Evolutionary conservation across 2,329 filamentous ascomycete species (phyloP).

Genomic region (Hymenoscyphus occultus): DNA sequence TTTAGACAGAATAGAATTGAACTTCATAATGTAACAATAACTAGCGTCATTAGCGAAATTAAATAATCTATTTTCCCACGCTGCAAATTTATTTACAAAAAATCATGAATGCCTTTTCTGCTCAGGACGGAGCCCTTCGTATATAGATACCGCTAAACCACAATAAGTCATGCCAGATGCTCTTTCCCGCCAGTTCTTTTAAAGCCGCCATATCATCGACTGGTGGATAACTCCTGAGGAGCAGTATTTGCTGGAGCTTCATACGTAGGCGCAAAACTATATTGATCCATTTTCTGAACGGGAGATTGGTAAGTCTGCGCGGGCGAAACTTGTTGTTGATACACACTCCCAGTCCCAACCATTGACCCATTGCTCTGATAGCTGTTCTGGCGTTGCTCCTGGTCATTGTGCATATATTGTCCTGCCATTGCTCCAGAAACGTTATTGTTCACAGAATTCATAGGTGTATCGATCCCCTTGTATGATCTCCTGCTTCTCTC

Average conservation of each 20-base stretch:
- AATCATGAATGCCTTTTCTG: not conserved
- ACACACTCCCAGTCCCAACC: not conserved
- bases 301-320: not conserved
- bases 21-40: too few relatives aligned
- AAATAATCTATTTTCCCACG: too few relatives aligned
- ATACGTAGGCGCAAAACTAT: not conserved
- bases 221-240: not conserved
- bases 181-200: not conserved
- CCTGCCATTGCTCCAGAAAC: not conserved
- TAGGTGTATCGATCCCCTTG: not conserved
- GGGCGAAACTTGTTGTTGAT: not conserved
- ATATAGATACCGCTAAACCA: not conserved
- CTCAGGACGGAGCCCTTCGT: not conserved
- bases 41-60: too few relatives aligned
- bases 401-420: not conserved
- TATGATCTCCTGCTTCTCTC: conserved; percentile 15
- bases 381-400: not conserved
- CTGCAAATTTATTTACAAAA: not conserved
- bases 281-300: not conserved
- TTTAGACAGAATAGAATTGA: too few relatives aligned
- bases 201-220: not conserved
- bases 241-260: not conserved
- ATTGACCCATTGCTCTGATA: not conserved
- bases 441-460: conserved; percentile 5
- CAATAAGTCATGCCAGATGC: not conserved